Evolutionary conservation across 177 flowering plant genomes (phyloP).

Genomic region (Vitis hybrid): DNA sequence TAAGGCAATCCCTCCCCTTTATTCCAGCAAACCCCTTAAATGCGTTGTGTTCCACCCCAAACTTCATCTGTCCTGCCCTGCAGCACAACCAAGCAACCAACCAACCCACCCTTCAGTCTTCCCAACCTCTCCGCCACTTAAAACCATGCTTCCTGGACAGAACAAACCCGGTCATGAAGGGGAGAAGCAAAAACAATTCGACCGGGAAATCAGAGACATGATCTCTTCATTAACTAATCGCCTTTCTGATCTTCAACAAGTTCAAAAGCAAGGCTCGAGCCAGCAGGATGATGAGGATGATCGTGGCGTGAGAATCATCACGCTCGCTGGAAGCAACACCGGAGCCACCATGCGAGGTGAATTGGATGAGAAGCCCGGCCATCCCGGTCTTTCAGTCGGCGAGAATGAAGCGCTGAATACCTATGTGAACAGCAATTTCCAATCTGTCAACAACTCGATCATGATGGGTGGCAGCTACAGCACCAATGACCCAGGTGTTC

Average conservation of each 20-base stretch:
- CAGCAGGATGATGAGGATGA: slow-evolving; percentile 30
- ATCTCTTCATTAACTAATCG: slow-evolving; percentile 46
- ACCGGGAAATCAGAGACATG: slow-evolving; percentile 49
- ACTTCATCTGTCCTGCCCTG: background rate
- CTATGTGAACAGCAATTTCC: slow-evolving; percentile 77
- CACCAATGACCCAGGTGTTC: slow-evolving; percentile 80
- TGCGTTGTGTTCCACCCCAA: background rate
- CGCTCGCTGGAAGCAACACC: slow-evolving; percentile 63
- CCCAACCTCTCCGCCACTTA: background rate
- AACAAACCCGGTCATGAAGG: slow-evolving; percentile 9
- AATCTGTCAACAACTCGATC: slow-evolving; percentile 78
- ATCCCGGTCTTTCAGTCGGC: background rate
- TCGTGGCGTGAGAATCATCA: slow-evolving; percentile 48
- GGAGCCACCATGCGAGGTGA: slow-evolving; percentile 69
- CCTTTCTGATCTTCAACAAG: slow-evolving; percentile 26
- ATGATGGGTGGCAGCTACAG: slow-evolving; percentile 69
- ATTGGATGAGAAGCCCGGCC: slow-evolving; percentile 22
- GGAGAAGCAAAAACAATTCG: slow-evolving; percentile 29
- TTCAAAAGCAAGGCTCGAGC: slow-evolving; percentile 24
- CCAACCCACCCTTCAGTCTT: background rate
- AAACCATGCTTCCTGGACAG: slow-evolving; percentile 12
- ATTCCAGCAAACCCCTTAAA: slow-evolving; percentile 6
- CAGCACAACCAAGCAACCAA: background rate
- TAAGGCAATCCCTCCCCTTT: slow-evolving; percentile 24
- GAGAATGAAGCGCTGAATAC: slow-evolving; percentile 36